Evolutionary conservation across 2,329 filamentous ascomycete species (phyloP).

Genomic region (Pyrenochaeta sp.): DNA sequence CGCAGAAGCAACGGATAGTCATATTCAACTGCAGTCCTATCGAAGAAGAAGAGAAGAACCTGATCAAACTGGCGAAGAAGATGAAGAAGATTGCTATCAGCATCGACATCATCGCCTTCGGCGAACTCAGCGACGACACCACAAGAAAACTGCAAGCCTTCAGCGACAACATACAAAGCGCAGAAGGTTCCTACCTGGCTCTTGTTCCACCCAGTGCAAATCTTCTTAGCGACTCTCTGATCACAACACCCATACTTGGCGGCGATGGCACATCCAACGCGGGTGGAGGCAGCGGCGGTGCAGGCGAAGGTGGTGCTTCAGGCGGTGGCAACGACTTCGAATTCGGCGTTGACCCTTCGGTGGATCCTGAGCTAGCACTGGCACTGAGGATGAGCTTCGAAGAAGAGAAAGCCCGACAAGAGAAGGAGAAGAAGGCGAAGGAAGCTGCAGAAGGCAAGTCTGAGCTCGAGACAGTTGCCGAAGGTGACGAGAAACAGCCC

Average conservation of each 20-base stretch:
- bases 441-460: conserved; percentile 75
- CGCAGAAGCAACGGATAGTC: conserved; percentile 94
- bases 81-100: conserved; percentile 98
- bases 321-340: conserved; percentile 72
- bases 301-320: conserved; percentile 62
- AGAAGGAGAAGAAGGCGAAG: conserved; percentile 81
- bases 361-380: conserved; percentile 92
- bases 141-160: conserved; percentile 91
- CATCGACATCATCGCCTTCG: conserved; percentile 94
- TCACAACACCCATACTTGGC: conserved; percentile 87
- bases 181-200: conserved; percentile 89
- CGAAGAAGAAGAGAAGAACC: conserved; percentile 84
- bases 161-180: conserved; percentile 87
- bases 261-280: conserved; percentile 74
- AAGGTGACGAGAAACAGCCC: conserved; percentile 68
- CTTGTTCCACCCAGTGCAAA: conserved; percentile 90
- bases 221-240: conserved; percentile 89
- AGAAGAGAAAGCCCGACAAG: conserved; percentile 93
- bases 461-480: conserved; percentile 80
- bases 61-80: conserved; percentile 90
- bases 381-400: conserved; percentile 97
- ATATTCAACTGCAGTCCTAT: conserved; percentile 96
- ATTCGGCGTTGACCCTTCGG: conserved; percentile 87
- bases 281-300: conserved; percentile 60
- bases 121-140: conserved; percentile 88